Conservation (phyloP, 805 yeast genomes). For the Ogataea angusta region DNA sequence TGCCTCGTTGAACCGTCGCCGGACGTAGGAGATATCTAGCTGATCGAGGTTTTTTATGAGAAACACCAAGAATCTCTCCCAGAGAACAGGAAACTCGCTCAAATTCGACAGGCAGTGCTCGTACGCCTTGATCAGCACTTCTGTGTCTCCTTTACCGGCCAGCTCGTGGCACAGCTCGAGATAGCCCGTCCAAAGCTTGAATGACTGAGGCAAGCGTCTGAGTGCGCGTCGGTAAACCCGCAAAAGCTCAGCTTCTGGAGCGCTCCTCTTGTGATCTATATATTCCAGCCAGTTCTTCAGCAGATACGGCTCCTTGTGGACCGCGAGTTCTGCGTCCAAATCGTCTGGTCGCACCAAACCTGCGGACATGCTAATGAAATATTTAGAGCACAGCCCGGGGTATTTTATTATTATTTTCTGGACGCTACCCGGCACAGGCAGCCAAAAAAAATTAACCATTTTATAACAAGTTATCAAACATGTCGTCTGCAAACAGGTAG, state of each 20-base stretch:
- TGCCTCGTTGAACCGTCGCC: constrained; percentile 48
- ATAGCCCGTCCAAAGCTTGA: constrained; percentile 54
- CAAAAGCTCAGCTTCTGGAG: constrained; percentile 31
- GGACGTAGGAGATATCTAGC: constrained; percentile 35
- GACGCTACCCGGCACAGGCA: constrained; percentile 14
- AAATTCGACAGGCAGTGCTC: constrained; percentile 43
- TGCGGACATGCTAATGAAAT: background rate
- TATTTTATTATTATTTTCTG: no score
- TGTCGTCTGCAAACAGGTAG: constrained; percentile 30
- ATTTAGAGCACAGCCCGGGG: constrained; percentile 4
- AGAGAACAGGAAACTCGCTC: constrained; percentile 44
- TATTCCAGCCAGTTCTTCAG: constrained; percentile 47
- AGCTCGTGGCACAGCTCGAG: constrained; percentile 36
- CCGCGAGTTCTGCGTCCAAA: constrained; percentile 34
- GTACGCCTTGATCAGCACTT: constrained; percentile 33
- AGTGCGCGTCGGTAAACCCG: constrained; percentile 55
- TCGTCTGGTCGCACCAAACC: constrained; percentile 26
- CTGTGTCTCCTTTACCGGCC: constrained; percentile 2
- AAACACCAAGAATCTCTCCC: constrained; percentile 50
- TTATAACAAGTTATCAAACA: constrained; percentile 6
- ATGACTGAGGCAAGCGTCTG: constrained; percentile 39
- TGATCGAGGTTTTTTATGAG: constrained; percentile 30
- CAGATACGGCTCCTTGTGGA: constrained; percentile 35
- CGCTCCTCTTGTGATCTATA: constrained; percentile 31
- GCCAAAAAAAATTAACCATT: constrained; percentile 10